These are phyloP conservation scores for Globomyces pollinis-pini DNA, from an alignment of 192 early-diverging fungal genomes.

Conservation along the genomic window DNA sequence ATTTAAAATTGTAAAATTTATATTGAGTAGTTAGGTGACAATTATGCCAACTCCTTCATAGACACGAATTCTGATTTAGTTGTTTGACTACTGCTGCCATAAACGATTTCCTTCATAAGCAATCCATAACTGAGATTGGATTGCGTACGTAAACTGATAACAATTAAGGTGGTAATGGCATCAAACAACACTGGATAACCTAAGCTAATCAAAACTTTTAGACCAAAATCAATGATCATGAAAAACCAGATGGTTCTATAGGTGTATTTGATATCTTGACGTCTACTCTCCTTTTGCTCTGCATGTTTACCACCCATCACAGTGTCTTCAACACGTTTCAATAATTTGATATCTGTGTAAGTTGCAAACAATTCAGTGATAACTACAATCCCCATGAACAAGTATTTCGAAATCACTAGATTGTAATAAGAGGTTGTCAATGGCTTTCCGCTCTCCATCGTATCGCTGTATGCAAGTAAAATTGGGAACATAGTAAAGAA, in stretches of 20 bases:
- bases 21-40: too few species aligned
- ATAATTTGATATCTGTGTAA: background rate
- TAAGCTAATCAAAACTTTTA: conserved; percentile 6
- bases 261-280: background rate
- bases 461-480: background rate
- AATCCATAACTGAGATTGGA: conserved; percentile 8
- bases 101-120: background rate
- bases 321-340: background rate
- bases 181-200: conserved; percentile 12
- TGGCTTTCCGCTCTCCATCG: background rate
- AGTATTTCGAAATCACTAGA: background rate
- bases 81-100: too few species aligned
- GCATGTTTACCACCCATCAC: too few species aligned
- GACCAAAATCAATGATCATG: background rate
- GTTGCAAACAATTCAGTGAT: conserved; percentile 5
- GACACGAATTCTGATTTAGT: too few species aligned
- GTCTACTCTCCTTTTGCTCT: background rate
- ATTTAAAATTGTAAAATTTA: too few species aligned
- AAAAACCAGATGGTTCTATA: conserved; percentile 5
- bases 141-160: background rate
- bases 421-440: background rate
- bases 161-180: background rate
- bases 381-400: background rate
- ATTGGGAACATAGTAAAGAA: background rate
- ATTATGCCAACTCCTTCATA: too few species aligned